These are phyloP conservation scores for Skeletonema tropicum DNA, from an alignment of 108 stramenopile genomes.

Conservation along the genomic window DNA sequence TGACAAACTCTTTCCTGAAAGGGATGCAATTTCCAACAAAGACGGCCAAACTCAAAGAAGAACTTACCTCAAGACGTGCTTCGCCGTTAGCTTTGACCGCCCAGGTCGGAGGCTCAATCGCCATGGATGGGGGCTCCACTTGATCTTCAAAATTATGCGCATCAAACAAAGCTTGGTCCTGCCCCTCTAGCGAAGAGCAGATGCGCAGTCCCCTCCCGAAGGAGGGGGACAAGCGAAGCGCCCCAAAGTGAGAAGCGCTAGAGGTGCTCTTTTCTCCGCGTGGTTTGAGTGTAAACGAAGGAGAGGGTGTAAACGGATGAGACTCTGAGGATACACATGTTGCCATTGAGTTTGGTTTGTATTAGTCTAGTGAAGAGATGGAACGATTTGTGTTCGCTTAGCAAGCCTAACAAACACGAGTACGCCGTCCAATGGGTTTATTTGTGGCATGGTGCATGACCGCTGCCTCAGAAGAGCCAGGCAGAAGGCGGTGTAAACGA, in stretches of 20 bases:
- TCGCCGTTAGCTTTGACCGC: constrained; percentile 81
- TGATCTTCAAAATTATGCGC: not conserved
- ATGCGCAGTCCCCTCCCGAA: constrained; percentile 39
- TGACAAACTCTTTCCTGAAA: not conserved
- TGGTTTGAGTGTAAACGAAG: constrained; percentile 49
- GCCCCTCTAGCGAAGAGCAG: constrained; percentile 32
- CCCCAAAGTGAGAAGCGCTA: constrained; percentile 7
- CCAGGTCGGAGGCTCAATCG: constrained; percentile 73
- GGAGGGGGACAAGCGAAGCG: constrained; percentile 18
- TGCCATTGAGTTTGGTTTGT: constrained; percentile 19
- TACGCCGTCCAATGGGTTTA: not conserved
- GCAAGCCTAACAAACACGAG: not conserved
- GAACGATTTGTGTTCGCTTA: not conserved
- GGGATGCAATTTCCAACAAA: not conserved
- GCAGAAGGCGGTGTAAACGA: constrained; percentile 4
- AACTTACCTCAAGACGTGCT: constrained; percentile 72
- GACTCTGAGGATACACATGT: constrained; percentile 41
- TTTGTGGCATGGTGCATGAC: not conserved
- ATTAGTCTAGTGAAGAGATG: not conserved
- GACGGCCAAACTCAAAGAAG: constrained; percentile 3
- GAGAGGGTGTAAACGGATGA: constrained; percentile 29
- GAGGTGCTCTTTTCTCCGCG: constrained; percentile 31
- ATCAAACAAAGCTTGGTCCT: constrained; percentile 9
- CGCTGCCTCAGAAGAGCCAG: not conserved
- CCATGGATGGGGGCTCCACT: constrained; percentile 13